phyloP scores from a whole-genome alignment of 768 basidiomycete species.

The Tephrocybe sp. region DNA sequence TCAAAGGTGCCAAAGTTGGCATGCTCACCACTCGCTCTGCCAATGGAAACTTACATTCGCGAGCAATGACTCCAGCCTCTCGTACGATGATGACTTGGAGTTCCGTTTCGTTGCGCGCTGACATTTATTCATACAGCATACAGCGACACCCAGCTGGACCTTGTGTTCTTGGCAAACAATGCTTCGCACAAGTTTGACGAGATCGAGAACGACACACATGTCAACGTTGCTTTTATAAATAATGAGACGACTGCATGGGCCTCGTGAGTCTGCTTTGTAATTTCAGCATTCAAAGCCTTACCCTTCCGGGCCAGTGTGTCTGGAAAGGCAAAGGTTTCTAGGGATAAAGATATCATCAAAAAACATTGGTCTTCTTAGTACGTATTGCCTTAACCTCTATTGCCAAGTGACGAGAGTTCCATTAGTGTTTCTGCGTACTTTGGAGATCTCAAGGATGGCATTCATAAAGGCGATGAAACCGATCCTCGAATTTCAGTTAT shows the following conservation, averaged over 20 bases:
- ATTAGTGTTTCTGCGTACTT: conserved; percentile 72
- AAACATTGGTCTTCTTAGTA: conserved; percentile 61
- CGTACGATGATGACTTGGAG: conserved; percentile 37
- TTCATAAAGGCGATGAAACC: conserved; percentile 74
- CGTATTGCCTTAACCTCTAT: conserved; percentile 12
- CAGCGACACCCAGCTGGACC: conserved; percentile 45
- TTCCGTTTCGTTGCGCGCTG: background rate
- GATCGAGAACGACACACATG: conserved; percentile 69
- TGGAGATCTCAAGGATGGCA: conserved; percentile 80
- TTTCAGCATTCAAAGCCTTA: background rate
- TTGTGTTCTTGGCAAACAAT: conserved; percentile 74
- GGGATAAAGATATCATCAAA: conserved; percentile 61
- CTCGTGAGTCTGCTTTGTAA: conserved; percentile 31
- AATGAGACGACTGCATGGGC: conserved; percentile 74
- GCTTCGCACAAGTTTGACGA: conserved; percentile 74
- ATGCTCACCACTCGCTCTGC: conserved; percentile 76
- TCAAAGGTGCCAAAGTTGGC: conserved; percentile 61
- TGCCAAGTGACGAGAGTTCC: too few relatives aligned
- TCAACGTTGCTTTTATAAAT: conserved; percentile 80
- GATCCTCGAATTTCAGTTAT: conserved; percentile 83
- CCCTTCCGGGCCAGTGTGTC: conserved; percentile 47
- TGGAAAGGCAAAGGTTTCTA: conserved; percentile 64
- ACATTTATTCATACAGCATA: conserved; percentile 32
- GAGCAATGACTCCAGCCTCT: conserved; percentile 75
- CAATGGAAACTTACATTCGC: conserved; percentile 70